phyloP scores from a whole-genome alignment of 257 asterid genomes.

The Solanum tarijense region DNA sequence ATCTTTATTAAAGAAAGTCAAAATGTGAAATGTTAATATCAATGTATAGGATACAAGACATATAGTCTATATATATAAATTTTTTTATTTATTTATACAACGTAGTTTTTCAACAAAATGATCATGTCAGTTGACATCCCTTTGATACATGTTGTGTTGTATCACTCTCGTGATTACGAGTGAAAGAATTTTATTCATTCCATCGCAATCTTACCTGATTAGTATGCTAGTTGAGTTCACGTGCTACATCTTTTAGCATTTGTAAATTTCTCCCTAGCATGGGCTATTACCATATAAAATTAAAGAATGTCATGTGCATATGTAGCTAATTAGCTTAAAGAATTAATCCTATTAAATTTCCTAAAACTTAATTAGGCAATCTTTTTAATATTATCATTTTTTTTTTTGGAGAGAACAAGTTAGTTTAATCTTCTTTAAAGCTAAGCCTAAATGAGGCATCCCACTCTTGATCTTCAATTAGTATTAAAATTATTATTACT shows the following conservation, averaged over 20 bases:
- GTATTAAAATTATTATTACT: neutral
- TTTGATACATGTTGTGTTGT: neutral
- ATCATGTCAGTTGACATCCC: neutral
- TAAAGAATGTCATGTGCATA: neutral
- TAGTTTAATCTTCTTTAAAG: neutral
- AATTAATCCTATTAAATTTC: neutral
- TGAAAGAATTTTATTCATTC: neutral
- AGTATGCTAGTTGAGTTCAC: neutral
- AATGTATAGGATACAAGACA: no score
- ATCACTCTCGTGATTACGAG: neutral
- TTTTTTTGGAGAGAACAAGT: neutral
- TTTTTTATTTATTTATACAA: neutral
- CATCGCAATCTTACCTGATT: neutral
- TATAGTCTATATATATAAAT: neutral
- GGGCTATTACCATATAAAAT: neutral
- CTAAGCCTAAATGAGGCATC: neutral
- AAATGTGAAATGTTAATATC: neutral
- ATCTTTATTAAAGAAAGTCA: neutral
- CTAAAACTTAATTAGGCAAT: neutral
- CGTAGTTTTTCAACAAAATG: neutral
- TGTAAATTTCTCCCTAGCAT: neutral
- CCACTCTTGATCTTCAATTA: neutral
- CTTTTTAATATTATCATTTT: neutral
- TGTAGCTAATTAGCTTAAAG: neutral
- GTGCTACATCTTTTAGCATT: neutral